Conservation (phyloP, 345 rosid genomes). For the Eucalyptus fibrosa region DNA sequence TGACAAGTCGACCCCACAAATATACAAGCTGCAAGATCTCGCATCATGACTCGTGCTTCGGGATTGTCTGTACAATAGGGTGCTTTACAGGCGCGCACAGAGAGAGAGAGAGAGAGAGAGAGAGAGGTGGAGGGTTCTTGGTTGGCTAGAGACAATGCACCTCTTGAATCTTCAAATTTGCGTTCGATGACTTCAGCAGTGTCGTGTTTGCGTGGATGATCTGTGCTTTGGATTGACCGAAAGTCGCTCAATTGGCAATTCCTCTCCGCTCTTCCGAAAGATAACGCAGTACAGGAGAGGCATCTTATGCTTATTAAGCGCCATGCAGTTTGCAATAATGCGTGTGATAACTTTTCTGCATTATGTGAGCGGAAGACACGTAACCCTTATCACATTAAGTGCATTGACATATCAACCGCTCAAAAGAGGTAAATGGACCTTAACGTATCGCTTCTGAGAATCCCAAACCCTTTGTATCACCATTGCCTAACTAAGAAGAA, state of each 20-base stretch:
- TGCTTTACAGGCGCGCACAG: neutral
- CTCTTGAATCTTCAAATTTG: neutral
- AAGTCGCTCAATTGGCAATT: neutral
- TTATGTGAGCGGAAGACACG: neutral
- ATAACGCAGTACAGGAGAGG: neutral
- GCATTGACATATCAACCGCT: neutral
- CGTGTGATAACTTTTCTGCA: neutral
- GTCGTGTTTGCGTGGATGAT: neutral
- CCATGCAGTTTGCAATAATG: neutral
- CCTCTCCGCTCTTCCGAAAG: neutral
- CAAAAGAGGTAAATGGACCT: neutral
- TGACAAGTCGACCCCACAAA: neutral
- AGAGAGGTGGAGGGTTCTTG: neutral
- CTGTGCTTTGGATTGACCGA: neutral
- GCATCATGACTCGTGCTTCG: neutral
- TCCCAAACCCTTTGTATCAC: neutral
- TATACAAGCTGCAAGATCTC: neutral
- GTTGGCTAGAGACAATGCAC: neutral
- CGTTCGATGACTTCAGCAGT: neutral
- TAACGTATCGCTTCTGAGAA: neutral
- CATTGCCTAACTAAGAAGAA: neutral
- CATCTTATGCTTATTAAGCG: neutral
- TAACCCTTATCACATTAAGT: neutral
- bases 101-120: neutral
- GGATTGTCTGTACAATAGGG: constrained; percentile 3